Percentiles rank a stretch among this genome's conserved stretches.
These are phyloP conservation scores for Sporothrix dimorphospora DNA, from an alignment of 2,329 filamentous ascomycete genomes.

Conservation along the genomic window DNA sequence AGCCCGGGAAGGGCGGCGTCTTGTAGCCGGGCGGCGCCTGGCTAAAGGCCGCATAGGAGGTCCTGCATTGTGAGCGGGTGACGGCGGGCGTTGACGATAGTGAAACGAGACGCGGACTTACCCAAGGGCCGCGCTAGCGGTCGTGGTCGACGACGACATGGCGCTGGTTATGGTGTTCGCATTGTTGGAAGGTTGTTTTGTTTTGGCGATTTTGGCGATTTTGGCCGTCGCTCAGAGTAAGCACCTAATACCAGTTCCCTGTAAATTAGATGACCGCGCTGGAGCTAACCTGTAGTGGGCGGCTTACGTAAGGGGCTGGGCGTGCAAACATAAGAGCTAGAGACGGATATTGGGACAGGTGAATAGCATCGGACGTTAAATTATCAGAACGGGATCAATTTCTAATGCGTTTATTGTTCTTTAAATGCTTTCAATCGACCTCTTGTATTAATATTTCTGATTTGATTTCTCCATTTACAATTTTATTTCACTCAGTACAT, in stretches of 20 bases:
- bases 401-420: not conserved
- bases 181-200: not conserved
- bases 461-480: too few species aligned
- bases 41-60: conserved; percentile 27
- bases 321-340: not conserved
- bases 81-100: not conserved
- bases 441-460: not conserved
- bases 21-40: conserved; percentile 60
- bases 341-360: not conserved
- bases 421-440: not conserved
- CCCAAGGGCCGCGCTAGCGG: not conserved
- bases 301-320: conserved; percentile 5
- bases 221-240: not conserved
- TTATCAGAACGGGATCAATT: not conserved
- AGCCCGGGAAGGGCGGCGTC: conserved; percentile 75
- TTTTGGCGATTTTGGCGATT: not conserved
- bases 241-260: not conserved
- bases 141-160: conserved; percentile 21
- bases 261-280: conserved; percentile 7
- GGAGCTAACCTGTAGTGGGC: not conserved
- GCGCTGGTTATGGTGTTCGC: not conserved
- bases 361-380: not conserved
- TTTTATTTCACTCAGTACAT: too few species aligned
- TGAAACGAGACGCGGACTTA: not conserved
- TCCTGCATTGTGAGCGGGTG: conserved; percentile 19